phyloP scores from a whole-genome alignment of 1,139 yeast species.

The Taiozyma sp. region DNA sequence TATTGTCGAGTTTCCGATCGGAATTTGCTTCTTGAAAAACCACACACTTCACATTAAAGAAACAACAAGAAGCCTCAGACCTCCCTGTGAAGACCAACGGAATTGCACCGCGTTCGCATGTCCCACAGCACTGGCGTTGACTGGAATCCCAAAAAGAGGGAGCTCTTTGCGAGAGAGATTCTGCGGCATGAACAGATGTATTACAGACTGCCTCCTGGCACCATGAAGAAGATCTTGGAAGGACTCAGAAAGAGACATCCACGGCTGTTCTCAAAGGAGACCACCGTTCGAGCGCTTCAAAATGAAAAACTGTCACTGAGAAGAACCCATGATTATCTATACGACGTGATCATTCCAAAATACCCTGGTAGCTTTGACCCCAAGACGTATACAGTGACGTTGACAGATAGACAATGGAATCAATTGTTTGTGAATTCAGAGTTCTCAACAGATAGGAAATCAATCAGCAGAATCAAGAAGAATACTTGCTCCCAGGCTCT shows the following conservation, averaged over 20 bases:
- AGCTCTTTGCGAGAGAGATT: neutral
- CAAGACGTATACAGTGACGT: neutral
- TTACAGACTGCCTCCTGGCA: neutral
- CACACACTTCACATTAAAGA: too few species aligned
- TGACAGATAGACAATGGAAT: neutral
- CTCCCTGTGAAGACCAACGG: too few species aligned
- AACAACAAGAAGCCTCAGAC: too few species aligned
- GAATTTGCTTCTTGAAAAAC: too few species aligned
- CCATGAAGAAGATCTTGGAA: neutral
- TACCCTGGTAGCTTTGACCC: neutral
- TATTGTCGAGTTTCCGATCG: too few species aligned
- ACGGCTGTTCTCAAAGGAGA: neutral
- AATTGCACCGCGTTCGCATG: neutral
- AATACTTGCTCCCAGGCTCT: neutral
- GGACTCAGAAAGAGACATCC: neutral
- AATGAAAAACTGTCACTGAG: neutral
- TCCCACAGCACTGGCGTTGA: neutral
- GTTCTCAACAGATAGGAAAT: neutral
- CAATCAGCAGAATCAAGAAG: neutral
- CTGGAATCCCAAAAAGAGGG: neutral
- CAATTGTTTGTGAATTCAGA: neutral
- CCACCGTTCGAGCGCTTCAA: neutral
- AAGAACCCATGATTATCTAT: neutral
- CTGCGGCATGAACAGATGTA: neutral
- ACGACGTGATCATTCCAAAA: neutral